Evolutionary conservation across 164 flowering plant genomes (phyloP), one percentile per base, ranked within the genome.

Genomic region (Umbellularia californica): DNA sequence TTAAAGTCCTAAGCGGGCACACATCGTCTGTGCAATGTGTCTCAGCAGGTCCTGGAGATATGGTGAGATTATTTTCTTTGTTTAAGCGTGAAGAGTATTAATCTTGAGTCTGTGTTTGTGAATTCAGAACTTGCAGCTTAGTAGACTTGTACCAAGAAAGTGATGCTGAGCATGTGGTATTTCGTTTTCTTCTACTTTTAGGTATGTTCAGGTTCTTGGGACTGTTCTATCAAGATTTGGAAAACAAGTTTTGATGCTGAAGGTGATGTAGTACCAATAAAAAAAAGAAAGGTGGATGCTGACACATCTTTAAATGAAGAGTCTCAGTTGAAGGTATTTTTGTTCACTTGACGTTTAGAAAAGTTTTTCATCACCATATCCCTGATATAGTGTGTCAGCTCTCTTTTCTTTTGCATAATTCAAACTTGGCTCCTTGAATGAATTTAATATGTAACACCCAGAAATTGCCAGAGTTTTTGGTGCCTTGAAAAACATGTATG

Each of bases 131-230:
- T 72, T 41, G 71, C 58, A 69, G 24, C 24, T 23, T 22, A 50
- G 23, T 51, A 11, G n/a, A 50, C 35, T 22, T 70, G 62, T 25
- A 23, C 15, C 24, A 15, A 10, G 55, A 23, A 50, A 11, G 58
- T 51, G 30, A 20, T 51, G 62, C 62, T 70, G 51, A 50, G 7
- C 69, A 15, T 27, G 17, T 70, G 58, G 58, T 25, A 47, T 51
- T 50, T 24, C 68, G 22, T n/a, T 55, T 27, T 10, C 41, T 27
- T 10, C 41, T 41, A 69, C 68, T 24, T 47, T 35, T 69, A 96
- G 98, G 81, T 94, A 20, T 96, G 98, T 76, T 96, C 98, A n/a
- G 97, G 99, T 68, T 94, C 97, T 25, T 90, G 97, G 98, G 97
- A 93, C 78, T 85, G 84, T 73, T 83, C 90, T 30, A 90, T 96